These are phyloP conservation scores for Hygrophoropsis aurantiaca DNA, from an alignment of 768 basidiomycete genomes.

Conservation along the genomic window DNA sequence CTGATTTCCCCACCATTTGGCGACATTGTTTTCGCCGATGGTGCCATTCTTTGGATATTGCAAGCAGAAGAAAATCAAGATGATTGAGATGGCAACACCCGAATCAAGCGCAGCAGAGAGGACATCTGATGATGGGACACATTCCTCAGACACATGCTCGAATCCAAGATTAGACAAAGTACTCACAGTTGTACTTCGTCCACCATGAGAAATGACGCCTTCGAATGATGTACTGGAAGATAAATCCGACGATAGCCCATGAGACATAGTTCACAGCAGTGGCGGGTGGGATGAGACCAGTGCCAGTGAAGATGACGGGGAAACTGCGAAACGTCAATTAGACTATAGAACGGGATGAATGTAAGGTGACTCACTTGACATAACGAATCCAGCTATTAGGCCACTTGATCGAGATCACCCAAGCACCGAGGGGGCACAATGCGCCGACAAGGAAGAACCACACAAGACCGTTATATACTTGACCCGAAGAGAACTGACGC, in stretches of 20 bases:
- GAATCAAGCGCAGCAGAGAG: constrained; percentile 29
- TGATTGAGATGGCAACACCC: constrained; percentile 24
- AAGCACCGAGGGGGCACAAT: constrained; percentile 52
- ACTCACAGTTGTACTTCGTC: constrained; percentile 28
- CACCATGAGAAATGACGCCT: constrained; percentile 23
- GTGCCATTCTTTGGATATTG: constrained; percentile 8
- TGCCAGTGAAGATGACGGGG: constrained; percentile 40
- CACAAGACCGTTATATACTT: constrained; percentile 56
- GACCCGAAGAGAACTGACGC: constrained; percentile 61
- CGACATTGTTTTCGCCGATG: constrained; percentile 30
- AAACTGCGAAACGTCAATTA: constrained; percentile 15
- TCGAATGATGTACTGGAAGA: constrained; percentile 22
- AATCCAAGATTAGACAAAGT: constrained; percentile 6
- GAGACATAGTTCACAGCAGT: constrained; percentile 45
- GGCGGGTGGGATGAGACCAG: constrained; percentile 40
- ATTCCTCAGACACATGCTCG: no score
- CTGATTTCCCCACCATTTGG: constrained; percentile 43
- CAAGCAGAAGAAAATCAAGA: constrained; percentile 25
- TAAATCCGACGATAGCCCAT: constrained; percentile 29
- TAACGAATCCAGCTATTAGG: constrained; percentile 58
- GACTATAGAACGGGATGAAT: neutral
- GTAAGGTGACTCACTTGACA: constrained; percentile 47
- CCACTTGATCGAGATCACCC: constrained; percentile 50
- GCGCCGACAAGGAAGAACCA: constrained; percentile 79
- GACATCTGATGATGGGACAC: constrained; percentile 10